phyloP scores from a whole-genome alignment of 371 early-diverging fungal species.

The Actinomortierella ambigua region DNA sequence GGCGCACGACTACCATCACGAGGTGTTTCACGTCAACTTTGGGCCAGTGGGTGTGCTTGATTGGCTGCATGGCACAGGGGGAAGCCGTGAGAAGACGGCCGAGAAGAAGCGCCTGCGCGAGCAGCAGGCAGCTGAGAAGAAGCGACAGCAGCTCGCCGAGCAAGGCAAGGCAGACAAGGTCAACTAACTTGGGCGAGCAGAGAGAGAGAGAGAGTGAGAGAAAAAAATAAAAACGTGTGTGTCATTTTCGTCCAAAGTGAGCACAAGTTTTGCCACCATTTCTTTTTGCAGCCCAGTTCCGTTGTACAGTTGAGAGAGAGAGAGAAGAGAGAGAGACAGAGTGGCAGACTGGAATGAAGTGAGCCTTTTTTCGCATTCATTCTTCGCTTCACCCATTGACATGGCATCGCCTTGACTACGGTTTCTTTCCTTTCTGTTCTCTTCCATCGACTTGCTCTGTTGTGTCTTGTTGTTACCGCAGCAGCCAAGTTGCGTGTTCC shows the following conservation, averaged over 20 bases:
- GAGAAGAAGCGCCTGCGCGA: slow-evolving; percentile 31
- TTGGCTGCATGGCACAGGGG: slow-evolving; percentile 52
- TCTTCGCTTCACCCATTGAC: no score
- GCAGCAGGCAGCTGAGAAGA: not conserved
- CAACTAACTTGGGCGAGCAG: not conserved
- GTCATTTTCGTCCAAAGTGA: no score
- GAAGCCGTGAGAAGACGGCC: slow-evolving; percentile 30
- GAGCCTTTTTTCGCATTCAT: no score
- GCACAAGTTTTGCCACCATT: slow-evolving; percentile 4
- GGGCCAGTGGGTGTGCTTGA: slow-evolving; percentile 56
- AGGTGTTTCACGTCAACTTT: slow-evolving; percentile 68
- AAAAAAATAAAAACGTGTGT: slow-evolving; percentile 6
- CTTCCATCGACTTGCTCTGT: no score
- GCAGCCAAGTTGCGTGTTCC: no score
- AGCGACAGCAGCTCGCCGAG: not conserved
- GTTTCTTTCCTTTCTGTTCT: no score
- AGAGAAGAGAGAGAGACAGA: no score
- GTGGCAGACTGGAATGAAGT: no score
- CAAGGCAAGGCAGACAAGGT: slow-evolving; percentile 8
- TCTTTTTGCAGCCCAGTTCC: not conserved
- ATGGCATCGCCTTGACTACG: no score
- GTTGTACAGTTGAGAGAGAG: no score
- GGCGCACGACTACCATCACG: slow-evolving; percentile 73
- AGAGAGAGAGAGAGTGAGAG: not conserved
- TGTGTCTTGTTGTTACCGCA: no score